Conservation (phyloP, 768 basidiomycete genomes). For the Rickenella mellea region DNA sequence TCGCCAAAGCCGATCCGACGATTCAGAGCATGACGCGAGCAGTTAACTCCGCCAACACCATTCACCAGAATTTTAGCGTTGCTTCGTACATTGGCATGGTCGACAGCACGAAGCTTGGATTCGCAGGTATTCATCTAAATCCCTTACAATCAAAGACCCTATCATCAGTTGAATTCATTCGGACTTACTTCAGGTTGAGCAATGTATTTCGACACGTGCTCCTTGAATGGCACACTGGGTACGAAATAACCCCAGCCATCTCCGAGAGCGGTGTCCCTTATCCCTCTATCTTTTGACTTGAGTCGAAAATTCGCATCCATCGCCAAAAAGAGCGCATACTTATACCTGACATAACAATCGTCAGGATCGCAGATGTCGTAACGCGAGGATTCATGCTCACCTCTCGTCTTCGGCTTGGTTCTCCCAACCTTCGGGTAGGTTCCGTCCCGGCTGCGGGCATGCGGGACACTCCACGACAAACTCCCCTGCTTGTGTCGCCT, state of each 20-base stretch:
- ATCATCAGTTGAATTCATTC: no score
- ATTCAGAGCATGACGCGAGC: conserved; percentile 21
- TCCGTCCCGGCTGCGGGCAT: conserved; percentile 21
- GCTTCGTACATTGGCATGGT: conserved; percentile 4
- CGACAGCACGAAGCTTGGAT: conserved; percentile 9
- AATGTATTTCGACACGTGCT: conserved; percentile 6
- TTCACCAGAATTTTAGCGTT: not conserved
- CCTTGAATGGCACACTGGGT: conserved; percentile 12
- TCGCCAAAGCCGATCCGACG: conserved; percentile 19
- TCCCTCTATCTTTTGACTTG: conserved; percentile 16
- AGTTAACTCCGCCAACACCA: not conserved
- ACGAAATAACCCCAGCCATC: conserved; percentile 18
- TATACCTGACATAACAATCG: conserved; percentile 14
- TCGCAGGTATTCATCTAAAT: conserved; percentile 8
- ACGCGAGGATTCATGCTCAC: no score
- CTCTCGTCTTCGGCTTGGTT: not conserved
- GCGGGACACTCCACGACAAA: conserved; percentile 21
- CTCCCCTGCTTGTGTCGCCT: conserved; percentile 5
- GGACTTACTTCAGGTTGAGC: conserved; percentile 14
- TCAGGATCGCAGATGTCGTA: not conserved
- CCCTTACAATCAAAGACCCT: no score
- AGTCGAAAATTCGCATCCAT: conserved; percentile 25
- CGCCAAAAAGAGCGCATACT: conserved; percentile 16
- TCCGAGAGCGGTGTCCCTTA: conserved; percentile 16
- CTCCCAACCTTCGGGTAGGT: conserved; percentile 11